Percentiles rank a stretch among this genome's conserved stretches.
phyloP scores from a whole-genome alignment of 2,329 filamentous ascomycete genomes.

The Fusarium tupiense region DNA sequence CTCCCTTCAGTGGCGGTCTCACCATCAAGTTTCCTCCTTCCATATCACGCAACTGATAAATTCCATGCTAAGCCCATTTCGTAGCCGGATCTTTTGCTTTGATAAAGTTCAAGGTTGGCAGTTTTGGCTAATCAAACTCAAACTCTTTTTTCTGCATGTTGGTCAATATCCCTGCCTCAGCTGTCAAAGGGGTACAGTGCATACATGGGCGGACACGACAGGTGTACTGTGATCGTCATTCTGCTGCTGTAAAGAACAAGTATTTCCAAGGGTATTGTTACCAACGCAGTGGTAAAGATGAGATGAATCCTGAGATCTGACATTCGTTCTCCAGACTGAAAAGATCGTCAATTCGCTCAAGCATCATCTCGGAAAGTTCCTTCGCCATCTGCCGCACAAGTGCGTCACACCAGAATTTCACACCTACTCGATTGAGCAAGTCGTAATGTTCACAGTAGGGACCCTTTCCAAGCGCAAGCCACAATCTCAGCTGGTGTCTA shows the following conservation, averaged over 20 bases:
- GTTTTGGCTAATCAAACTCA: conserved; percentile 1
- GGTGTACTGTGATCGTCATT: neutral
- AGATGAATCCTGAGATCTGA: neutral
- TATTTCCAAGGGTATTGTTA: neutral
- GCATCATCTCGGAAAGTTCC: neutral
- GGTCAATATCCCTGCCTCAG: neutral
- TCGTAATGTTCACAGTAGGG: neutral
- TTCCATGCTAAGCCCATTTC: neutral
- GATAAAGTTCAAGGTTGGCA: neutral
- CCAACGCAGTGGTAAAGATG: neutral
- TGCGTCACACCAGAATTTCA: neutral
- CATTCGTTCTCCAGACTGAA: neutral
- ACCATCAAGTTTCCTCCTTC: neutral
- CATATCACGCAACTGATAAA: neutral
- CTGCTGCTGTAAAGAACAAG: neutral
- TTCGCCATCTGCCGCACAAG: neutral
- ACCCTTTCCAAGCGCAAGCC: neutral
- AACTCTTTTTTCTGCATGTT: neutral
- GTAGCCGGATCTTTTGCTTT: neutral
- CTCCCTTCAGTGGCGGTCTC: neutral
- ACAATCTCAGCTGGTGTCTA: neutral
- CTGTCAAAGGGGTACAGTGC: neutral
- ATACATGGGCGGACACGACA: neutral
- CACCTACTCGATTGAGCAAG: neutral
- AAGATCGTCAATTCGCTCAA: neutral